Conservation (phyloP, 495 filamentous ascomycete genomes). For the Neurospora tetrasperma region DNA sequence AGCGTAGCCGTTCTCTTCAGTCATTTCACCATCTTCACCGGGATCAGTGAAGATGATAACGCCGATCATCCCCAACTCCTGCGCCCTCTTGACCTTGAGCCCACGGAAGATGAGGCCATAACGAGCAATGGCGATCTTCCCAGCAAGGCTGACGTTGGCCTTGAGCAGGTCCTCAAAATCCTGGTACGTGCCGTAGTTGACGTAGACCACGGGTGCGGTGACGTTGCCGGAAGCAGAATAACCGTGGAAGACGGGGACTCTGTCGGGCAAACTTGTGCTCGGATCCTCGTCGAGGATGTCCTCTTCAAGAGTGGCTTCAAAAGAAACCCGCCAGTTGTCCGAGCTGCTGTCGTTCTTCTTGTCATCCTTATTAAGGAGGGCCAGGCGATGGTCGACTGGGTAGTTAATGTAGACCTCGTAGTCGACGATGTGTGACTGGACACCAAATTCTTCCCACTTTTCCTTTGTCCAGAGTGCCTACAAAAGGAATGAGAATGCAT, state of each 20-base stretch:
- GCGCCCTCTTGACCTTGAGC: slow-evolving; percentile 84
- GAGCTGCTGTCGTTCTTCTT: slow-evolving; percentile 14
- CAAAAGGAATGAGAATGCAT: background rate
- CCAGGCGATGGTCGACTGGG: slow-evolving; percentile 67
- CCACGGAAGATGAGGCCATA: slow-evolving; percentile 86
- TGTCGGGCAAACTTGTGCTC: slow-evolving; percentile 58
- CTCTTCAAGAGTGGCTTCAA: slow-evolving; percentile 74
- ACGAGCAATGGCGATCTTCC: slow-evolving; percentile 79
- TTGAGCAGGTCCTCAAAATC: slow-evolving; percentile 78
- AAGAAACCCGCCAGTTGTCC: slow-evolving; percentile 50
- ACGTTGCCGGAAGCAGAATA: slow-evolving; percentile 90
- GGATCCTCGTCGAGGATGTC: slow-evolving; percentile 78
- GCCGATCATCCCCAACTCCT: slow-evolving; percentile 86
- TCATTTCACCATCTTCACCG: slow-evolving; percentile 74
- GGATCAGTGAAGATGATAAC: slow-evolving; percentile 81
- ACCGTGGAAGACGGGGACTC: slow-evolving; percentile 90
- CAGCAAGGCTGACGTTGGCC: slow-evolving; percentile 63
- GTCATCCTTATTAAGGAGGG: slow-evolving; percentile 60
- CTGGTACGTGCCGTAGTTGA: slow-evolving; percentile 76
- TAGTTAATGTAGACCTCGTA: slow-evolving; percentile 94
- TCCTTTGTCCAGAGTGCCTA: slow-evolving; percentile 83
- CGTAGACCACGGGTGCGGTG: slow-evolving; percentile 67
- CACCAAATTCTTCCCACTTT: slow-evolving; percentile 74
- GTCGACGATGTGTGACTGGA: slow-evolving; percentile 58
- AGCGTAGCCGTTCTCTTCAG: slow-evolving; percentile 68